These are phyloP conservation scores for Metarhizium brunneum DNA, from an alignment of 2,329 filamentous ascomycete species.

Conservation along the genomic window DNA sequence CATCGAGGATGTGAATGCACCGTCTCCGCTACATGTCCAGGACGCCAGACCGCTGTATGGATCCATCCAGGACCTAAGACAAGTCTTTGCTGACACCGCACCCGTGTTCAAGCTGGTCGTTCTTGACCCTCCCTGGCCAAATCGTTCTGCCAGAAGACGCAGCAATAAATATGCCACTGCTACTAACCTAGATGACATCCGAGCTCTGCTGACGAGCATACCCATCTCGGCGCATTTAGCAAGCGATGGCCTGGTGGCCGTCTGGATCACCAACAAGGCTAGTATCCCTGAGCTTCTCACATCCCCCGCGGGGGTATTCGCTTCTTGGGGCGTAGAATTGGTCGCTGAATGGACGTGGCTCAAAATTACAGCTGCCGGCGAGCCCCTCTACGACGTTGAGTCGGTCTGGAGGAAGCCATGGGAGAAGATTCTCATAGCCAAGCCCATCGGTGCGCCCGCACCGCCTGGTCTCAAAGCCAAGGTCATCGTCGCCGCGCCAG, in stretches of 20 bases:
- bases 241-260: slow-evolving; percentile 48
- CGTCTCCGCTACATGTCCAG: slow-evolving; percentile 10
- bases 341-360: slow-evolving; percentile 71
- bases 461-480: slow-evolving; percentile 26
- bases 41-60: slow-evolving; percentile 43
- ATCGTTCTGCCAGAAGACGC: slow-evolving; percentile 59
- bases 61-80: slow-evolving; percentile 31
- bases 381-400: slow-evolving; percentile 53
- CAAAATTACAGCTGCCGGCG: slow-evolving; percentile 57
- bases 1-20: not conserved
- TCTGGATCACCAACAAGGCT: slow-evolving; percentile 73
- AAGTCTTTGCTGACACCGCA: slow-evolving; percentile 30
- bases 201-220: slow-evolving; percentile 39
- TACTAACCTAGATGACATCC: slow-evolving; percentile 35
- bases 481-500: slow-evolving; percentile 61
- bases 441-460: slow-evolving; percentile 24
- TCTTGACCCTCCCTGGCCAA: slow-evolving; percentile 76
- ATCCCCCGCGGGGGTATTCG: slow-evolving; percentile 47
- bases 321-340: slow-evolving; percentile 55
- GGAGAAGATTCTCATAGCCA: slow-evolving; percentile 60
- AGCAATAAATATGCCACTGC: slow-evolving; percentile 39
- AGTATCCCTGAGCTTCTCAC: slow-evolving; percentile 46
- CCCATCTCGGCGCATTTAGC: slow-evolving; percentile 48
- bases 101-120: slow-evolving; percentile 58
- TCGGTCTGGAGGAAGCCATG: slow-evolving; percentile 65